Base-by-base conservation (phyloP, 2,329 filamentous ascomycete species). In the Xylaria sp. region DNA sequence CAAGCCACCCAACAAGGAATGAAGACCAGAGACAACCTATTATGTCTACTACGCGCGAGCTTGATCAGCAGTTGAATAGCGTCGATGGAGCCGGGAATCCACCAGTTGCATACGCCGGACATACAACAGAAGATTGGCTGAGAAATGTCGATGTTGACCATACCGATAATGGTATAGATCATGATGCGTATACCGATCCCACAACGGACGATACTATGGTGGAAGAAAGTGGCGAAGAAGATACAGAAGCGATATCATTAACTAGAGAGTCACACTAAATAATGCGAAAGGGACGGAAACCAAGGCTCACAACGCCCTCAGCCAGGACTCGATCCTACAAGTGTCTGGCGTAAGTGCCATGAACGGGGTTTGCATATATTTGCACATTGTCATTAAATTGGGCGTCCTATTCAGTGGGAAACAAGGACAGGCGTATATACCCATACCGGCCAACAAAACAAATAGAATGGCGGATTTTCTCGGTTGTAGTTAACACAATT, bases 61-160 rank as follows among this genome's bases (percentile, higher is more conserved):
- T 37, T 15, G 47, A 37, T 15, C 58, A 47, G 23, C 19, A 25
- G 10, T 29, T 54, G 8, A 48, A 27, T 38, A 52, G 31, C 31
- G 6, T 40, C 31, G 48, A 58, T 29, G 31, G 27, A 35, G 44
- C 53, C 11, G 35, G 38, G 19, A 46, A 38, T 29, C 5, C 33
- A 25, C 37, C 23, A 27, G 9, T 38, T 11, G 31, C 29, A 57
- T 40, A 40, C 19, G 44, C 21, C 49, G 63, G 46, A 41, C 43
- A 38, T 38, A 54, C 55, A 37, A 67, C 62, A 27, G 64, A 64
- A 52, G 62, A 67, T 49, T 63, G 62, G 58, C 49, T 65, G 17
- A 60, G 58, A 43, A 59, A 67, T 38, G 58, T 64, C 23, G 64
- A 67, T n/a, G 31, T 57, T 37, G 56, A 62, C 37, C 52, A 54